phyloP scores from a whole-genome alignment of 768 basidiomycete genomes.

The Cystofilobasidium macerans region DNA sequence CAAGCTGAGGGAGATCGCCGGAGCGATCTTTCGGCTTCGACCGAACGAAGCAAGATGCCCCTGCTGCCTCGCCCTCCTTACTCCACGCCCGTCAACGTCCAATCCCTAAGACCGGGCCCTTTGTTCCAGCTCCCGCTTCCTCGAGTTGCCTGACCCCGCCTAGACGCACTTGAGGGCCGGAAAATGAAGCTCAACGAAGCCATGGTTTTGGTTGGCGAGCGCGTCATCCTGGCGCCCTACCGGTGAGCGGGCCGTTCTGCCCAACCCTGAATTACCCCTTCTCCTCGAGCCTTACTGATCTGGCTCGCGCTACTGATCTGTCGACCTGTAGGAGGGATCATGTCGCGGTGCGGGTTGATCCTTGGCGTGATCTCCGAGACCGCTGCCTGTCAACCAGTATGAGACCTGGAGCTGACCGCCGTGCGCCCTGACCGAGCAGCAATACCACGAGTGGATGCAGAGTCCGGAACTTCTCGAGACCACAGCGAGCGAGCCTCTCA shows the following conservation, averaged over 20 bases:
- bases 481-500: slow-evolving; percentile 76
- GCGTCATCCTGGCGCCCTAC: slow-evolving; percentile 72
- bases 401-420: not conserved
- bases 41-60: no score
- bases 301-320: no score
- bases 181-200: slow-evolving; percentile 57
- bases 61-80: no score
- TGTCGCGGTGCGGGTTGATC: slow-evolving; percentile 43
- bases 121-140: no score
- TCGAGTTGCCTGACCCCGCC: not conserved
- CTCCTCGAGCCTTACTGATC: not conserved
- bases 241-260: slow-evolving; percentile 42
- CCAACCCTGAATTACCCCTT: slow-evolving; percentile 41
- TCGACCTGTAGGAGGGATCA: slow-evolving; percentile 46
- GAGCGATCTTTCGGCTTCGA: no score
- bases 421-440: slow-evolving; percentile 41
- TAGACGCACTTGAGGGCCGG: no score
- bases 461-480: slow-evolving; percentile 57
- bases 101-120: no score
- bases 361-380: no score
- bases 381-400: no score
- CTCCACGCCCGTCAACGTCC: no score
- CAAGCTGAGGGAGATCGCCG: no score
- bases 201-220: slow-evolving; percentile 54
- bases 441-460: slow-evolving; percentile 82